Percentiles rank a stretch among this genome's conserved stretches.
phyloP scores from a whole-genome alignment of 352 stramenopile genomes.

The Pythium monospermum region DNA sequence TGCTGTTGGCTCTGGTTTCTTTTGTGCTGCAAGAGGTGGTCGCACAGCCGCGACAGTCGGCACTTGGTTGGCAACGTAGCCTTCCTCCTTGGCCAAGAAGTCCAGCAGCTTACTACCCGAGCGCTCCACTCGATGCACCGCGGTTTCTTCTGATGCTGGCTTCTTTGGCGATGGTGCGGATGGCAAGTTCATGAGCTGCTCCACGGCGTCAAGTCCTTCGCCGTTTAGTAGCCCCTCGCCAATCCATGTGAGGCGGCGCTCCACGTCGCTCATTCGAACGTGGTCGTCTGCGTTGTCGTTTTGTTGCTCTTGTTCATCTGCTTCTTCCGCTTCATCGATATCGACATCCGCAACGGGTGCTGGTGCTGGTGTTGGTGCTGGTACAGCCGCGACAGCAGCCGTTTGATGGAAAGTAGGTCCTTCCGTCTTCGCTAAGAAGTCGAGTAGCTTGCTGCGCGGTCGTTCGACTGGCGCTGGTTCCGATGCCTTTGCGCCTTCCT shows the following conservation, averaged over 20 bases:
- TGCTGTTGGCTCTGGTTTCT: slow-evolving; percentile 3
- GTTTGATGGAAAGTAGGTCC: slow-evolving; percentile 14
- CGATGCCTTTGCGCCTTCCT: background rate
- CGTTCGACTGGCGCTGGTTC: slow-evolving; percentile 5
- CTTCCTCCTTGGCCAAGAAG: slow-evolving; percentile 39
- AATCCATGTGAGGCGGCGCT: slow-evolving; percentile 59
- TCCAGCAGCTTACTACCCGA: slow-evolving; percentile 35
- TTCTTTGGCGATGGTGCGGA: slow-evolving; percentile 24
- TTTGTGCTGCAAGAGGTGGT: too few relatives aligned
- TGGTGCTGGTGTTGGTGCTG: too few relatives aligned
- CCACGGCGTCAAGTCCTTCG: slow-evolving; percentile 41
- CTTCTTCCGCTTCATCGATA: slow-evolving; percentile 5
- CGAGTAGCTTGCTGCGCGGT: slow-evolving; percentile 31
- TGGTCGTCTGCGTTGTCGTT: slow-evolving; percentile 23
- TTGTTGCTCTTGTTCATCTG: too few relatives aligned
- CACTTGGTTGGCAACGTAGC: slow-evolving; percentile 16
- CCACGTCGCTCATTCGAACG: slow-evolving; percentile 20
- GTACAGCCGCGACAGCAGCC: slow-evolving; percentile 3
- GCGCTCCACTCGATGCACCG: slow-evolving; percentile 1
- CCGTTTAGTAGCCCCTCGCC: slow-evolving; percentile 57
- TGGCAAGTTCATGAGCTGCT: slow-evolving; percentile 36
- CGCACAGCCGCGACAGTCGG: slow-evolving; percentile 2
- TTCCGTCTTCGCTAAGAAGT: slow-evolving; percentile 40
- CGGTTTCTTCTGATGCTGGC: background rate
- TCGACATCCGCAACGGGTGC: slow-evolving; percentile 11